A percentile compares a stretch with the other conserved stretches of the same genome.
These are phyloP conservation scores for Gentiana dahurica DNA, from an alignment of 257 asterid genomes.

Conservation along the genomic window DNA sequence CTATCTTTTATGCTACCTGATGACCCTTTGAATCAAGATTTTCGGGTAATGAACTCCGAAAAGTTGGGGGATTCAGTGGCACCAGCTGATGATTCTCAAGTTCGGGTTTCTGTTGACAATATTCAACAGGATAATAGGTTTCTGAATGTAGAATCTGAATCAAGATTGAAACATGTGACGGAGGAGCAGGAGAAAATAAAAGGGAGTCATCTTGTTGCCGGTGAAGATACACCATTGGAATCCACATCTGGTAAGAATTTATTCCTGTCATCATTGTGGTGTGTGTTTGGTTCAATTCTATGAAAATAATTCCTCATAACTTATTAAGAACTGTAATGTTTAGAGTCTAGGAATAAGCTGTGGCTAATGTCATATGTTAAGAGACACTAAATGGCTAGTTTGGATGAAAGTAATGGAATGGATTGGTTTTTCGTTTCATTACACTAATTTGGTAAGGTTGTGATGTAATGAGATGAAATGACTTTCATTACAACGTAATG, in stretches of 20 bases:
- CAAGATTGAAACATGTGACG: constrained; percentile 15
- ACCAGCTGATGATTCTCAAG: constrained; percentile 13
- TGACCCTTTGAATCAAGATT: neutral
- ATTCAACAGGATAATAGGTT: constrained; percentile 12
- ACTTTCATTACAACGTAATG: no score
- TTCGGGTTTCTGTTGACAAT: constrained; percentile 17
- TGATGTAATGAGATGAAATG: no score
- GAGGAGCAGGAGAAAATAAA: constrained; percentile 17
- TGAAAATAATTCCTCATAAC: no score
- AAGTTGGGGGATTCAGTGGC: constrained; percentile 8
- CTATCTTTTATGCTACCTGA: constrained; percentile 1
- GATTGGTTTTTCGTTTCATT: no score
- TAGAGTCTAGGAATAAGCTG: no score
- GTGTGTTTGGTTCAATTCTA: neutral
- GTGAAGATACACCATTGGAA: constrained; percentile 18
- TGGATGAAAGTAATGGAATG: no score
- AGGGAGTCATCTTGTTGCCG: constrained; percentile 8
- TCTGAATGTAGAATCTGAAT: constrained; percentile 17
- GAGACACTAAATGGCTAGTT: no score
- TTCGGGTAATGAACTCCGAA: constrained; percentile 18
- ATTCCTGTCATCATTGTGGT: constrained; percentile 2
- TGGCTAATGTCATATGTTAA: no score
- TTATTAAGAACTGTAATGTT: no score
- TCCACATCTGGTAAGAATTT: constrained; percentile 35
- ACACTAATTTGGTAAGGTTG: no score